phyloP scores from a whole-genome alignment of 2,329 filamentous ascomycete genomes.

The Ceratocystis papillata region DNA sequence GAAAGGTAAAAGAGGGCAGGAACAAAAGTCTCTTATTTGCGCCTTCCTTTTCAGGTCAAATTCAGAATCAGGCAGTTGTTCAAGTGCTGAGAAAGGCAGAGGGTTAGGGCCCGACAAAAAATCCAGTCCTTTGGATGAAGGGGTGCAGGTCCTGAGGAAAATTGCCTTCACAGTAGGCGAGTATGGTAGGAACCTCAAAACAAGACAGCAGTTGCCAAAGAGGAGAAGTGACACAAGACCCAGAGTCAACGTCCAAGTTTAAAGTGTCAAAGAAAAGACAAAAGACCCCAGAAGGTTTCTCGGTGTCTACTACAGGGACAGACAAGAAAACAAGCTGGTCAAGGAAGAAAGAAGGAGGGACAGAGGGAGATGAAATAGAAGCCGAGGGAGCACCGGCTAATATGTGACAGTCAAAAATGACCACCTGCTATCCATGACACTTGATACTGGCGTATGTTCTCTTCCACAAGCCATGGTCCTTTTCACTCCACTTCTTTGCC shows the following conservation, averaged over 20 bases:
- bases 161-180: slow-evolving; percentile 2
- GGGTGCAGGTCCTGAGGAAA: not conserved
- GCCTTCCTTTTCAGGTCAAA: not conserved
- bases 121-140: not conserved
- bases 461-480: not conserved
- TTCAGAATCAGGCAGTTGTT: not conserved
- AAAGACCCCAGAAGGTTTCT: not conserved
- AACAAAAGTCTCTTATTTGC: not conserved
- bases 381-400: not conserved
- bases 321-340: not conserved
- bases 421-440: not conserved
- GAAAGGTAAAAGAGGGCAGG: not conserved
- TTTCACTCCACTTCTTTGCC: not conserved
- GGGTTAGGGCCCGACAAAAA: not conserved
- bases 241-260: slow-evolving; percentile 1
- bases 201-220: slow-evolving; percentile 3
- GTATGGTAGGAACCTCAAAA: not conserved
- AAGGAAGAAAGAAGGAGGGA: not conserved
- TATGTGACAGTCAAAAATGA: not conserved
- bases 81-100: not conserved
- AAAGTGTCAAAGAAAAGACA: not conserved
- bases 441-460: not conserved
- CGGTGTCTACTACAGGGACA: not conserved
- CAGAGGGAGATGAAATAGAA: not conserved
- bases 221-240: slow-evolving; percentile 6